Percentiles rank a stretch among this genome's conserved stretches.
Evolutionary conservation across 2,329 filamentous ascomycete species (phyloP).

Genomic region (Cryphonectria radicalis): DNA sequence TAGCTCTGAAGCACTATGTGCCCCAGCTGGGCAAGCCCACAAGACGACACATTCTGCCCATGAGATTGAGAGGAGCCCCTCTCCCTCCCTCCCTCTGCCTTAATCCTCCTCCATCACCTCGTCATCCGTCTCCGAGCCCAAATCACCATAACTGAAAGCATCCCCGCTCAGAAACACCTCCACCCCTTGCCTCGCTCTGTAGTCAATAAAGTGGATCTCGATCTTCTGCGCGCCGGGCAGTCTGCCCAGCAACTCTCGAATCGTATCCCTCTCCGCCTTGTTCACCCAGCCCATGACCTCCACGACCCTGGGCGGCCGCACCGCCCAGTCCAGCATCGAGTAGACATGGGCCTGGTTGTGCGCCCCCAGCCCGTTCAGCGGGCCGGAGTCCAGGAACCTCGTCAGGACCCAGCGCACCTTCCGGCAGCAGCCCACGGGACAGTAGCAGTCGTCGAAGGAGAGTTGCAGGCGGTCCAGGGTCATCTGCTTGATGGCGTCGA

Average conservation of each 20-base stretch:
- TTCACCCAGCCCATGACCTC: slow-evolving; percentile 15
- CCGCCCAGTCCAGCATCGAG: not conserved
- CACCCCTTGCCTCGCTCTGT: not conserved
- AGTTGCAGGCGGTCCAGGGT: slow-evolving; percentile 18
- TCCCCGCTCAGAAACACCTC: not conserved
- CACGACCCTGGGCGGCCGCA: slow-evolving; percentile 10
- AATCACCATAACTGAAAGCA: not conserved
- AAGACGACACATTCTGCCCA: not conserved
- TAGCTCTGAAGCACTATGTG: not conserved
- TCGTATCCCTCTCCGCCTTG: not conserved
- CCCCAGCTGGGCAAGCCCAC: not conserved
- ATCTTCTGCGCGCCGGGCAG: not conserved
- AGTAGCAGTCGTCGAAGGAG: slow-evolving; percentile 22
- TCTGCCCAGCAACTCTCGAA: not conserved
- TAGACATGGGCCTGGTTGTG: not conserved
- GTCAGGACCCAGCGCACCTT: slow-evolving; percentile 22
- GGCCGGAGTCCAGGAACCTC: not conserved
- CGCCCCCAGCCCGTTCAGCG: not conserved
- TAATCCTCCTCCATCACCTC: not conserved
- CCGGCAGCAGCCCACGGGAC: slow-evolving; percentile 19
- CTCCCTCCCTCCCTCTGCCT: not conserved
- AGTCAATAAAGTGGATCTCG: not conserved
- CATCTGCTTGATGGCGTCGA: slow-evolving; percentile 24
- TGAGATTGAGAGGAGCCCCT: not conserved
- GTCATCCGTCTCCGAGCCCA: too few species aligned